Conservation (phyloP, 495 filamentous ascomycete genomes). For the Aspergillus ostianus region DNA sequence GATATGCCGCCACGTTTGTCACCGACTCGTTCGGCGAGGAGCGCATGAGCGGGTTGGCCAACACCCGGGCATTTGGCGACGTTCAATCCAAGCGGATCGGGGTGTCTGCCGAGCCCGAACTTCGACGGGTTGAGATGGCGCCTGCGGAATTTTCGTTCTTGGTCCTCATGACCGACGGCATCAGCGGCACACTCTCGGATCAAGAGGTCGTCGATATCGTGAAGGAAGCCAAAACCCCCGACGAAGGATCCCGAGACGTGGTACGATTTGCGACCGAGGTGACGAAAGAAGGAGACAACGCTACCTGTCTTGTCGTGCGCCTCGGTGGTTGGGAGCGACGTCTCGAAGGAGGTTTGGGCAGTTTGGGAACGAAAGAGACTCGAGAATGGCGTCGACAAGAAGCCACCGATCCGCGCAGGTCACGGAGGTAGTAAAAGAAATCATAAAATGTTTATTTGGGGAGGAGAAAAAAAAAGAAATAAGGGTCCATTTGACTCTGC, state of each 20-base stretch:
- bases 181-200: conserved; percentile 77
- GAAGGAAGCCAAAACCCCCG: conserved; percentile 89
- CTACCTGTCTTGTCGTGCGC: conserved; percentile 88
- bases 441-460: neutral
- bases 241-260: conserved; percentile 74
- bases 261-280: conserved; percentile 87
- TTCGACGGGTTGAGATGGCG: conserved; percentile 66
- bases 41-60: conserved; percentile 88
- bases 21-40: conserved; percentile 98
- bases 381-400: conserved; percentile 82
- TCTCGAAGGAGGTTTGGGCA: conserved; percentile 81
- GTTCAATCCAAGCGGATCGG: conserved; percentile 87
- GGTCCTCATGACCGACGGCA: conserved; percentile 83
- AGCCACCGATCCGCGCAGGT: conserved; percentile 76
- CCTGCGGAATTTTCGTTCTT: conserved; percentile 86
- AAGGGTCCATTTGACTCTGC: neutral
- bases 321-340: conserved; percentile 95
- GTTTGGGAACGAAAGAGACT: conserved; percentile 84
- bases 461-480: neutral
- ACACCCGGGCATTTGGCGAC: conserved; percentile 91
- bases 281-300: conserved; percentile 80
- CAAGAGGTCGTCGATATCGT: conserved; percentile 95
- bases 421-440: conserved; percentile 44
- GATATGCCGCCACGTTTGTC: conserved; percentile 81
- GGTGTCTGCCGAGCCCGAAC: conserved; percentile 89